Evolutionary conservation across 768 basidiomycete species (phyloP), one percentile per base, ranked within the genome.

Genomic region (Pilatotrama ljubarskyi): DNA sequence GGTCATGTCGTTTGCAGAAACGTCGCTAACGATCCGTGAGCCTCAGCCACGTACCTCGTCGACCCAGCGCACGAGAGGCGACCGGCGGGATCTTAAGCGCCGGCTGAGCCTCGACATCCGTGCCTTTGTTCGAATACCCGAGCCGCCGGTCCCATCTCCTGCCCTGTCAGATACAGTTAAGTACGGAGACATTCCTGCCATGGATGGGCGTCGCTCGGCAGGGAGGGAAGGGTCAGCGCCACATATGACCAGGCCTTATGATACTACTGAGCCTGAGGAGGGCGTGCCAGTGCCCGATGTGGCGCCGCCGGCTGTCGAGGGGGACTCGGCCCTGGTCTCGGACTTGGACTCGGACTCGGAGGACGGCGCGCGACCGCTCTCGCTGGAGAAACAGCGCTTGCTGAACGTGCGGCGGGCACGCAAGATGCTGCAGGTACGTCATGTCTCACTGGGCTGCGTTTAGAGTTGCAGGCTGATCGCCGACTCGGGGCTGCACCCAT

Each of bases 361-460:
- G 29, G 61, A 47, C 24, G 17, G 15, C 15, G 20, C 38, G 32
- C 38, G 43, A 29, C 35, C 25, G 50, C 55, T 46, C 13, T 53
- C 64, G 11, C 52, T 69, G 56, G 77, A 76, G 55, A 71, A 68
- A 47, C 75, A 82, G 64, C 70, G 76, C 53, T 66, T 72, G 9
- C 58, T 77, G 56, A 77, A 75, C 52, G 74, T 84, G 55, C 76
- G 74, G 61, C 77, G 82, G 29, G 81, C 80, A 29, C 68, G 76
- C 59, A 84, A 84, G 69, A 79, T 84, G 72, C 68, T 76, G 5
- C 79, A 82, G 76, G 83, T 84, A 63, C 29, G 71, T 50, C 35
- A 50, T 41, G 20, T 24, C 44, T 48, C 60, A 36, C 47, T 25
- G n/a, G 47, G 26, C 5, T 40, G 54, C 46, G 18, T 7, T 20